Evolutionary conservation across 371 early-diverging fungal species (phyloP).

Genomic region (Syncephalastrum sp.): DNA sequence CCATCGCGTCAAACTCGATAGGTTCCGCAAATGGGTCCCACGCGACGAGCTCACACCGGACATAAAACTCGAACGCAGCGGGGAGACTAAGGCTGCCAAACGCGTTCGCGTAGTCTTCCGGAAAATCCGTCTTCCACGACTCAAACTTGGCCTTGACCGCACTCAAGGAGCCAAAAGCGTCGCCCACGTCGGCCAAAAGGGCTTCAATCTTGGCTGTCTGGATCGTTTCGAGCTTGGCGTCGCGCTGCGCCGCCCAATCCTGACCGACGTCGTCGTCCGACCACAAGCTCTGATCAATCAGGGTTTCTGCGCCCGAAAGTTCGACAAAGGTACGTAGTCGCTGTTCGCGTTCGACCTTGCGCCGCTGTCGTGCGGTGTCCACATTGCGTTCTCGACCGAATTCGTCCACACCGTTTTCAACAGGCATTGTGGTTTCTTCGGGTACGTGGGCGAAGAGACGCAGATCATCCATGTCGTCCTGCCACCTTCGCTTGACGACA

Average conservation of each 20-base stretch:
- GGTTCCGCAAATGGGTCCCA: slow-evolving; percentile 60
- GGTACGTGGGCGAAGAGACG: slow-evolving; percentile 46
- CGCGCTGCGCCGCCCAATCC: slow-evolving; percentile 26
- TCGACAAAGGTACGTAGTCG: slow-evolving; percentile 16
- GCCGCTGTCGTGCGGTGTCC: slow-evolving; percentile 26
- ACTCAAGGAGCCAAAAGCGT: slow-evolving; percentile 54
- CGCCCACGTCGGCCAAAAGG: slow-evolving; percentile 48
- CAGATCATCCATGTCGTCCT: slow-evolving; percentile 52
- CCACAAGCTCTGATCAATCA: slow-evolving; percentile 45
- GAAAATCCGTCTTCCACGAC: slow-evolving; percentile 62
- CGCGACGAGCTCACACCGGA: slow-evolving; percentile 61
- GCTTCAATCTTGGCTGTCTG: slow-evolving; percentile 20
- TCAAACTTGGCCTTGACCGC: slow-evolving; percentile 61
- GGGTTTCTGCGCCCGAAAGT: slow-evolving; percentile 11
- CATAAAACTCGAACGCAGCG: slow-evolving; percentile 68
- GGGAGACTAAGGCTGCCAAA: slow-evolving; percentile 70
- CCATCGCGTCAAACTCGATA: slow-evolving; percentile 53
- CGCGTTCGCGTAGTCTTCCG: slow-evolving; percentile 67
- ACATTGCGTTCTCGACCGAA: slow-evolving; percentile 47
- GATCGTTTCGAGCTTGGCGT: slow-evolving; percentile 29
- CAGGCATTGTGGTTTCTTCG: slow-evolving; percentile 13
- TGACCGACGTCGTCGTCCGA: slow-evolving; percentile 56
- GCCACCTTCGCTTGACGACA: slow-evolving; percentile 36
- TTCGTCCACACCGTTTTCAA: slow-evolving; percentile 38
- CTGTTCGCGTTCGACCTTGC: slow-evolving; percentile 31